Evolutionary conservation across 2,329 filamentous ascomycete species (phyloP).

Genomic region (Rutstroemia sp.): DNA sequence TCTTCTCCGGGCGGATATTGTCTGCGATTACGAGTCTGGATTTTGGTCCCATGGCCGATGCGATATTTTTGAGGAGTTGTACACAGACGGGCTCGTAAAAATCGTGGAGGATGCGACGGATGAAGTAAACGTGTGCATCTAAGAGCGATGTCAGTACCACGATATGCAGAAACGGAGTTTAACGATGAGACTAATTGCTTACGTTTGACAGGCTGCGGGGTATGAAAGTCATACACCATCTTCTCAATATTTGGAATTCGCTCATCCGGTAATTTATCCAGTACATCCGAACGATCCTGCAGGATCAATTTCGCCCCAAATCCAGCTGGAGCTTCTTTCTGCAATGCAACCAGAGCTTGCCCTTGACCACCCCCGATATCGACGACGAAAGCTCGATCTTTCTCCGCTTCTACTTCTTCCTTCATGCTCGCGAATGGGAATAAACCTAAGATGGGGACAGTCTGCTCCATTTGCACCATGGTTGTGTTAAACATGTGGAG

Average conservation of each 20-base stretch:
- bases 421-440: not conserved
- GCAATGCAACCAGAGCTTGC: slow-evolving; percentile 26
- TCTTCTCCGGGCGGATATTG: not conserved
- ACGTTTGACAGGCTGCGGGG: slow-evolving; percentile 25
- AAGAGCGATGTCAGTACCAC: not conserved
- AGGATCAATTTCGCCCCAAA: slow-evolving; percentile 22
- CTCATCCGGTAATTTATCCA: slow-evolving; percentile 17
- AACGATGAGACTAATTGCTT: not conserved
- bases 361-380: slow-evolving; percentile 21
- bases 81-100: not conserved
- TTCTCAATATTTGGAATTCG: slow-evolving; percentile 23
- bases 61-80: not conserved
- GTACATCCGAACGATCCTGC: slow-evolving; percentile 24
- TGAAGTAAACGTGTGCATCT: slow-evolving; percentile 1
- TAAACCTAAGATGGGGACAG: slow-evolving; percentile 16
- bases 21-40: not conserved
- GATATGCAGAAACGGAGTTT: not conserved
- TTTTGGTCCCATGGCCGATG: not conserved
- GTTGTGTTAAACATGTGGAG: slow-evolving; percentile 18
- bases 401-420: not conserved
- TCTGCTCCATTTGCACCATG: slow-evolving; percentile 14
- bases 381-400: slow-evolving; percentile 20
- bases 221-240: slow-evolving; percentile 27
- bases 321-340: slow-evolving; percentile 12
- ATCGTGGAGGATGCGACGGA: not conserved